These are phyloP conservation scores for Dalbergia oliveri DNA, from an alignment of 306 rosid genomes.

Conservation along the genomic window DNA sequence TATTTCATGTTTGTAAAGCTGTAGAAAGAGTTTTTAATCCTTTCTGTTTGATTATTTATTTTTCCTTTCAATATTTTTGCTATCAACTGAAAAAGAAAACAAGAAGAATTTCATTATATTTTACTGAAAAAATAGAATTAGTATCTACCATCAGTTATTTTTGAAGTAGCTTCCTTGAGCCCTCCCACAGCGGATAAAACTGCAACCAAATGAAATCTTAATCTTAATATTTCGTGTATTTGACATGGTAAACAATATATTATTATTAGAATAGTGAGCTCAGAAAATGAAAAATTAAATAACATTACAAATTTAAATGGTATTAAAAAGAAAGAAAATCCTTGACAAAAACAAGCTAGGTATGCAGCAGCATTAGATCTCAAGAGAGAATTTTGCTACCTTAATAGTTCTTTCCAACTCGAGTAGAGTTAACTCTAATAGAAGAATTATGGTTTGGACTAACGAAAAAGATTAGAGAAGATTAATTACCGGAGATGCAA, in stretches of 20 bases:
- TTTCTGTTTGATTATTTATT: background rate
- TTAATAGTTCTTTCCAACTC: too few relatives aligned
- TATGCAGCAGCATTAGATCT: too few relatives aligned
- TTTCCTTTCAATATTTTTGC: background rate
- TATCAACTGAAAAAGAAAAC: background rate
- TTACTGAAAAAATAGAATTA: background rate
- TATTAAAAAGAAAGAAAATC: background rate
- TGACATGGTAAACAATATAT: background rate
- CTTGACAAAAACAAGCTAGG: background rate
- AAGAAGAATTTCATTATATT: too few relatives aligned
- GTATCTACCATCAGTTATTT: slow-evolving; percentile 52
- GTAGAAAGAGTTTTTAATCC: too few relatives aligned
- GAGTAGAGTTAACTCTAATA: too few relatives aligned
- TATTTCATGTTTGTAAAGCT: too few relatives aligned
- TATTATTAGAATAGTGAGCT: background rate
- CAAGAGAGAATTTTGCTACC: too few relatives aligned
- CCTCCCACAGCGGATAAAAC: slow-evolving; percentile 84
- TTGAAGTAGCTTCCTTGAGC: slow-evolving; percentile 56
- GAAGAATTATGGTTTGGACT: too few relatives aligned
- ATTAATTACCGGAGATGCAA: slow-evolving; percentile 69
- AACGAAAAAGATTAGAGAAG: too few relatives aligned
- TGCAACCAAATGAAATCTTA: slow-evolving; percentile 37
- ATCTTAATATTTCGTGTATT: background rate
- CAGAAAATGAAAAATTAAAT: background rate
- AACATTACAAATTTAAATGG: background rate